Base-by-base conservation (phyloP, 805 yeast genomes). In the Candida xyloterini region DNA sequence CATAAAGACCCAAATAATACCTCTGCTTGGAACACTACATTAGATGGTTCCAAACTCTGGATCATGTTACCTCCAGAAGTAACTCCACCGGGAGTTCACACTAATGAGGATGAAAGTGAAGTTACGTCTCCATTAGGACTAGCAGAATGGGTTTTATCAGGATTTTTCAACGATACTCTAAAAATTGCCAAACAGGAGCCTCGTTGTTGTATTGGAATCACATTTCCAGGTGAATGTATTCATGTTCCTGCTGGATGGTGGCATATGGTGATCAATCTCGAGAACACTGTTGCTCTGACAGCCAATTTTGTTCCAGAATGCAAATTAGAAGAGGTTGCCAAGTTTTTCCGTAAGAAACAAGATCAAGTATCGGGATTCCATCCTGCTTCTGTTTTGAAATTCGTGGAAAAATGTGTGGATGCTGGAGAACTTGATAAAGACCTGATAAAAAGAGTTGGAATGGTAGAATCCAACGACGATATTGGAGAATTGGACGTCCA, bases 161-260 rank as follows among this genome's bases (percentile, higher is more conserved):
- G 95, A 0, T 89, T 84, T 51, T 87, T 78, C 67, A 77, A 81
- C 46, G 93, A 83, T 55, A 70, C 81, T 4, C 62, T 77, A 14
- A 73, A 70, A 43, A 56, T 82, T 31, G 74, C 77, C 11, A 71
- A 28, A 57, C 65, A 15, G 9, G 50, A 46, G 33, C 58, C 29
- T 15, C 70, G 72, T 15, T 81, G 86, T 50, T 55, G 70, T 15
- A 77, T 89, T 15, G 93, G 87, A 0, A 68, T 89, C 10, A 84
- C 95, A 0, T 78, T 77, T 48, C 83, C 88, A 0, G 91, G 90
- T 5, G 95, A 90, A 57, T 82, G 88, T 44, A 75, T 88, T 71
- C 78, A 84, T 57, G 97, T 89, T 7, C 97, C 97, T 3, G 73
- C 89, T n/a, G 95, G 95, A 1, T 89, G 97, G 97, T 89, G 97